Conservation (phyloP, 495 filamentous ascomycete species). For the Penicillium simplicissimum region DNA sequence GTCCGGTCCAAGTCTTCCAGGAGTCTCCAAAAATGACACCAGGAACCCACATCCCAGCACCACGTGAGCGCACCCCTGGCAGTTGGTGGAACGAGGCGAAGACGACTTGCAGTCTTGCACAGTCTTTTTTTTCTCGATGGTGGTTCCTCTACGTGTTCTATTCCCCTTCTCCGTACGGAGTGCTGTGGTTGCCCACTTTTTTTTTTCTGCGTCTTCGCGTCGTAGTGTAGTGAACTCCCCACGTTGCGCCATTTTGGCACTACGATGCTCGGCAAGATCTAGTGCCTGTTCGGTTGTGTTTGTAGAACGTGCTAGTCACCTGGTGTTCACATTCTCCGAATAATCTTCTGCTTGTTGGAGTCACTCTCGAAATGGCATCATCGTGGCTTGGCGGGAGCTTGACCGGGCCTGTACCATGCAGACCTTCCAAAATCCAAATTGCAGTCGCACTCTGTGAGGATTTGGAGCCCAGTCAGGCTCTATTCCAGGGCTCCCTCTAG, state of each 20-base stretch:
- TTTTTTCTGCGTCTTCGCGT: neutral
- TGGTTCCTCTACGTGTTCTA: neutral
- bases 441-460: too few relatives aligned
- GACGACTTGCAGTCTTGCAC: neutral
- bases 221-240: neutral
- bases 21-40: conserved; percentile 14
- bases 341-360: neutral
- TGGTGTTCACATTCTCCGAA: neutral
- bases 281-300: neutral
- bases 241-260: neutral
- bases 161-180: neutral
- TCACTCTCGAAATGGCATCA: neutral
- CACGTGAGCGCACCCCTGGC: conserved; percentile 34
- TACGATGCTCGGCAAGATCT: neutral
- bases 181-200: neutral
- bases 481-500: neutral
- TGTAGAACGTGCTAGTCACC: neutral
- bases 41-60: conserved; percentile 21
- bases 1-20: too few relatives aligned
- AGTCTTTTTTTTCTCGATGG: neutral
- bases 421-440: too few relatives aligned
- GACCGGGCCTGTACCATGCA: neutral
- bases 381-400: conserved; percentile 17
- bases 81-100: conserved; percentile 22
- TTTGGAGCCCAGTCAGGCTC: too few relatives aligned